Evolutionary conservation across 2,329 filamentous ascomycete genomes (phyloP).

Genomic region (Colletotrichum sp.): DNA sequence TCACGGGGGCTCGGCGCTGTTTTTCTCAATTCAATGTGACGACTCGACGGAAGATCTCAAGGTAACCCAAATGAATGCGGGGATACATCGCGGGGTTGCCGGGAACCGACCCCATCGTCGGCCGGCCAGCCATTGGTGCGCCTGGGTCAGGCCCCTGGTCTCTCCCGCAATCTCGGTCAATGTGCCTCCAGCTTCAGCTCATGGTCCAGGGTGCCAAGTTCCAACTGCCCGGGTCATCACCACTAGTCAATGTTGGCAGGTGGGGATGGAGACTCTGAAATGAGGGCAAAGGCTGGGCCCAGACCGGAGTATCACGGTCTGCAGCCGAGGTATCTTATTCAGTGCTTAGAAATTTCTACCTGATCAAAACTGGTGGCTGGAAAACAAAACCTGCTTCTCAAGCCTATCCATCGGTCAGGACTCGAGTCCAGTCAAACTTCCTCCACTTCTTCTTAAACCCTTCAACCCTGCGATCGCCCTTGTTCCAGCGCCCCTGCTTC

Average conservation of each 20-base stretch:
- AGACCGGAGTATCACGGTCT: not conserved
- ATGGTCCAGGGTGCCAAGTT: not conserved
- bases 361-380: not conserved
- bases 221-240: not conserved
- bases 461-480: conserved; percentile 72
- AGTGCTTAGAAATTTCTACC: not conserved
- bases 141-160: conserved; percentile 8
- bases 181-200: not conserved
- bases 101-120: conserved; percentile 6
- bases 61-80: not conserved
- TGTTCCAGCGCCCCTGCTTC: conserved; percentile 85
- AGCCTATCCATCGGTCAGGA: conserved; percentile 48
- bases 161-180: conserved; percentile 13
- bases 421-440: conserved; percentile 86
- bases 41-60: conserved; percentile 6
- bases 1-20: conserved; percentile 4
- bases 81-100: conserved; percentile 11
- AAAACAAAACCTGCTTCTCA: not conserved
- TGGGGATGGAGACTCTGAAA: not conserved
- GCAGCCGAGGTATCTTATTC: not conserved
- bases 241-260: not conserved
- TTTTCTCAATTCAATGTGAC: not conserved
- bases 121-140: conserved; percentile 14
- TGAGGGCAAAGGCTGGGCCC: not conserved
- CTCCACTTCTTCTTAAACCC: conserved; percentile 85